Base-by-base conservation (phyloP, 768 basidiomycete species). In the Boletus coccyginus region DNA sequence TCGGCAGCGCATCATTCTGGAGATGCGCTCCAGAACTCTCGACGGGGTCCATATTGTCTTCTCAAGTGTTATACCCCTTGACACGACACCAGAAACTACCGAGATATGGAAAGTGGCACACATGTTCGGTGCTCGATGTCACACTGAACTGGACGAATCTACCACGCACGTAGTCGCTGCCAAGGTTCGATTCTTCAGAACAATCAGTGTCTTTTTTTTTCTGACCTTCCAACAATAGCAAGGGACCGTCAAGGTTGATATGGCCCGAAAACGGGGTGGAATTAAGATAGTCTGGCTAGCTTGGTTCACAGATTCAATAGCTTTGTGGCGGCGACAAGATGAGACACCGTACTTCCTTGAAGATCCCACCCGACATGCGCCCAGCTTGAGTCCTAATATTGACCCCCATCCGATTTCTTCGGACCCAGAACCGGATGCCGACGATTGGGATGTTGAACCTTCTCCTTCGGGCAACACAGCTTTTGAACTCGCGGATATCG, bases 1-100 rank as follows among this genome's bases (percentile, higher is more conserved):
- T 61, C 39, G 40, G 8, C 63, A 98, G 95, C 74, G 71, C 50
- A 97, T 99, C 60, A 95, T 98, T 50, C 92, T 92, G 14, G 76
- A 78, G 52, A 79, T 96, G 71, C 88, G 96, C 51, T 68, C 77
- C 24, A 81, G 84, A 62, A 88, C 92, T 0, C 79, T 98, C n/a
- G 78, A 80, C 36, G 91, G 89, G 31, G 80, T 87, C 31, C 84
- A 90, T 65, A 81, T 99, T 33, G 78, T 96, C 36, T 98, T 99
- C 73, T 98, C 96, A 1, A 92, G 94, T 54, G 85, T 99, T 40
- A 94, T 98, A 53, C 94, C 96, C 5, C 81, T 95, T n/a, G 88
- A 93, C 64, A 86, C 85, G 4, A 78, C 75, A 53, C 89, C 92
- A 38, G 87, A 94, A 70, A 77, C 78, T 46, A 90, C 82, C 49